phyloP scores from a whole-genome alignment of 1,284 basidiomycete species.

The Cutaneotrichosporon spelunceum region DNA sequence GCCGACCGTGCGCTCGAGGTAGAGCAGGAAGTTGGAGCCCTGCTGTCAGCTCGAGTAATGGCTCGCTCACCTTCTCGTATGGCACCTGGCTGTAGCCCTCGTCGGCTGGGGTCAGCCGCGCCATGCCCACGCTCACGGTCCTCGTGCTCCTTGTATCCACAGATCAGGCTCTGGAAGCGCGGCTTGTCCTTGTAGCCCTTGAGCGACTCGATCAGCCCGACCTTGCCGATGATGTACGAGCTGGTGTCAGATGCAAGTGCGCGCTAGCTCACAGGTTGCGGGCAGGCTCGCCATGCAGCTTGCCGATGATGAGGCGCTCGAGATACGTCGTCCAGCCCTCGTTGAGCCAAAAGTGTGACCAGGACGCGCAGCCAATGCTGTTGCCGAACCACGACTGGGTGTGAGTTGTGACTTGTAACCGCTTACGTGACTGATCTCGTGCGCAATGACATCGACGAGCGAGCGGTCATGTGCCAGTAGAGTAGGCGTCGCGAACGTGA shows the following conservation, averaged over 20 bases:
- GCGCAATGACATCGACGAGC: conserved; percentile 79
- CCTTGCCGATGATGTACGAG: conserved; percentile 53
- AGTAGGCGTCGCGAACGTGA: conserved; percentile 83
- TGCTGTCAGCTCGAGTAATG: conserved; percentile 23
- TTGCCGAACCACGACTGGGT: conserved; percentile 81
- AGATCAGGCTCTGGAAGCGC: conserved; percentile 75
- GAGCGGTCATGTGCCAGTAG: conserved; percentile 77
- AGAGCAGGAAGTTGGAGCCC: conserved; percentile 66
- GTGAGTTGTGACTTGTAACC: conserved; percentile 21
- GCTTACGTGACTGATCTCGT: conserved; percentile 53
- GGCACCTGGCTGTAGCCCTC: conserved; percentile 69
- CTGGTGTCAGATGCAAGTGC: conserved; percentile 27
- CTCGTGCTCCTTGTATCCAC: conserved; percentile 65
- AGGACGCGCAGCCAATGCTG: conserved; percentile 56
- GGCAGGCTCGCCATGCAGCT: conserved; percentile 70
- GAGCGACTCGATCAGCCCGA: conserved; percentile 70
- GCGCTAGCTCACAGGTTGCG: conserved; percentile 60
- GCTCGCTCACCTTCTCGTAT: conserved; percentile 62
- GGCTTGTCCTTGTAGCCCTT: conserved; percentile 56
- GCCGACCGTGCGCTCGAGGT: conserved; percentile 73
- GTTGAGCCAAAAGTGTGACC: conserved; percentile 83
- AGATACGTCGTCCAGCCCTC: conserved; percentile 93
- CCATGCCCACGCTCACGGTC: conserved; percentile 24
- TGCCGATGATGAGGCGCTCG: conserved; percentile 70
- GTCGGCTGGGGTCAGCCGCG: conserved; percentile 57